phyloP scores from a whole-genome alignment of 352 stramenopile genomes.

The Pythium phragmiticola region DNA sequence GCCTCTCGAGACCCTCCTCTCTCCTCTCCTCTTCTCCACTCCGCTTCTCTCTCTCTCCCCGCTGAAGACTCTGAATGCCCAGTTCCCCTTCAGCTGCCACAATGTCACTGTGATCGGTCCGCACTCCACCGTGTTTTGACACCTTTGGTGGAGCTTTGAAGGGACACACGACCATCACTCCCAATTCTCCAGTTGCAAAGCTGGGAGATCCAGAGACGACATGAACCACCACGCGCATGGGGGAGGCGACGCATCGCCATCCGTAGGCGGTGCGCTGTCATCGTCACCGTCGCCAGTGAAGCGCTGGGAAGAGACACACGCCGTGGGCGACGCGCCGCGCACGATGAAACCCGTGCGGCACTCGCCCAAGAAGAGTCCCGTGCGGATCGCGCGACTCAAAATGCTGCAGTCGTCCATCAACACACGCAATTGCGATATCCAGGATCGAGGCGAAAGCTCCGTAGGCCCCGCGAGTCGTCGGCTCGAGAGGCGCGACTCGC shows the following conservation, averaged over 20 bases:
- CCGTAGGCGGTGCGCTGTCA: slow-evolving; percentile 16
- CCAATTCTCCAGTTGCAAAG: slow-evolving; percentile 15
- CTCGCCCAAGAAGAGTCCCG: slow-evolving; percentile 70
- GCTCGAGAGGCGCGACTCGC: slow-evolving; percentile 29
- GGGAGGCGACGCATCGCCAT: neutral
- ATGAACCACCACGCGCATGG: neutral
- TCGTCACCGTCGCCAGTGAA: slow-evolving; percentile 16
- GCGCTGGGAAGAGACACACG: slow-evolving; percentile 22
- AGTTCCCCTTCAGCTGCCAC: neutral
- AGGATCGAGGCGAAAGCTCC: slow-evolving; percentile 35
- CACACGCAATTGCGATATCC: slow-evolving; percentile 68
- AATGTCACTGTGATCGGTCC: neutral
- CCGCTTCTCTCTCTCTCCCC: no score
- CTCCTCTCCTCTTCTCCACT: no score
- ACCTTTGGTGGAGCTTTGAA: slow-evolving; percentile 3
- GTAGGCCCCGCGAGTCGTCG: neutral
- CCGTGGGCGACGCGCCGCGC: slow-evolving; percentile 12
- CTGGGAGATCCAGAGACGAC: neutral
- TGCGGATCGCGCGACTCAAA: slow-evolving; percentile 74
- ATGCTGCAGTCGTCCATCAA: slow-evolving; percentile 86
- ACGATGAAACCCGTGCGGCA: slow-evolving; percentile 22
- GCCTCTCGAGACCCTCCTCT: no score
- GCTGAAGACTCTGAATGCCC: no score
- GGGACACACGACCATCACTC: slow-evolving; percentile 28
- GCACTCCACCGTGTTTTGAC: slow-evolving; percentile 4